Conservation (phyloP, 139 green algal genomes). For the Chlamydomonas incerta region DNA sequence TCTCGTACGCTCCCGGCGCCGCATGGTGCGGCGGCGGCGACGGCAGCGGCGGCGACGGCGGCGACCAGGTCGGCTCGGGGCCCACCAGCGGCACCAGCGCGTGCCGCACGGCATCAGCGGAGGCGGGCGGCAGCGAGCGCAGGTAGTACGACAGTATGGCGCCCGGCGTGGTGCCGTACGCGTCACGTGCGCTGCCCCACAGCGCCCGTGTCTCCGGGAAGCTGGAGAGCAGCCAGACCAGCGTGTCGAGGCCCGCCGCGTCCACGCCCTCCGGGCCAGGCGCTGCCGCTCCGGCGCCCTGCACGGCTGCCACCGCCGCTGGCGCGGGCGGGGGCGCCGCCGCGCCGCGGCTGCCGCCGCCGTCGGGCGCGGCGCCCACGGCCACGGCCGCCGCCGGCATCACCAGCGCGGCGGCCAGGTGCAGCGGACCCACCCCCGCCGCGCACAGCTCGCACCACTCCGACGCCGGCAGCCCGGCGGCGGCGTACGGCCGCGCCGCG, state of each 20-base stretch:
- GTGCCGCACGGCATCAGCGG: not conserved
- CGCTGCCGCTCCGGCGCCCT: not conserved
- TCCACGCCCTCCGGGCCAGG: not conserved
- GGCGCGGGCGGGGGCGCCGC: not conserved
- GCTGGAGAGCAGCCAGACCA: slow-evolving; percentile 9
- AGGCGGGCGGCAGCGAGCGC: not conserved
- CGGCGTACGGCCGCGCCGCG: no score
- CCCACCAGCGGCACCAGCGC: slow-evolving; percentile 13
- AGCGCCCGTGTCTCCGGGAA: not conserved
- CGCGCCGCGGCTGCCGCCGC: not conserved
- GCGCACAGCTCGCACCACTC: slow-evolving; percentile 7
- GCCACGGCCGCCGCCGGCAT: not conserved
- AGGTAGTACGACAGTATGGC: slow-evolving; percentile 14
- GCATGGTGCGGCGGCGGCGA: not conserved
- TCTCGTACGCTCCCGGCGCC: no score
- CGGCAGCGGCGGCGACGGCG: not conserved
- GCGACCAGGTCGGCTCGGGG: not conserved
- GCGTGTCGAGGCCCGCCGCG: not conserved
- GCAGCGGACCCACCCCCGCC: not conserved
- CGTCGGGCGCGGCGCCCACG: no score
- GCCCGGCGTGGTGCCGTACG: slow-evolving; percentile 11
- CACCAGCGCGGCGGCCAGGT: not conserved
- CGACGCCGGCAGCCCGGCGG: not conserved
- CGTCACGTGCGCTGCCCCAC: not conserved
- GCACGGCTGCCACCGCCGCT: not conserved